These are phyloP conservation scores for Earliella scabrosa DNA, from an alignment of 1,284 basidiomycete species.

Conservation along the genomic window DNA sequence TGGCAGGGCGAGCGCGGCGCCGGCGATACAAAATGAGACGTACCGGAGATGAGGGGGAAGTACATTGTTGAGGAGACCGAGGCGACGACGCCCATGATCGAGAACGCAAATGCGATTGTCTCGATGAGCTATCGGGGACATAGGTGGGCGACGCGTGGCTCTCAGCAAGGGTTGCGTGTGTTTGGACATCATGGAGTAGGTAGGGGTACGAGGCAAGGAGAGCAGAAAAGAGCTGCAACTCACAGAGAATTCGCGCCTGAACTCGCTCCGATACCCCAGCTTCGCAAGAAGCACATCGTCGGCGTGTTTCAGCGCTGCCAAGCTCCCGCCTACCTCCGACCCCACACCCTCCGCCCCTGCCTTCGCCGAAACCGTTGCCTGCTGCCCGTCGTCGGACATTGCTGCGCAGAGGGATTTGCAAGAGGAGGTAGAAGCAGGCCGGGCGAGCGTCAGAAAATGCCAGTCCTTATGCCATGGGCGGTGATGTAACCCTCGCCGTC, in stretches of 20 bases:
- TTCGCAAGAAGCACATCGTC: conserved; percentile 63
- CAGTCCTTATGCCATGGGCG: neutral
- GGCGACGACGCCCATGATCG: conserved; percentile 77
- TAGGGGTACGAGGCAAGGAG: neutral
- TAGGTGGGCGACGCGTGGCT: too few relatives aligned
- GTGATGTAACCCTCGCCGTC: neutral
- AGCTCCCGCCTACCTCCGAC: neutral
- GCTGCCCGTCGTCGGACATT: conserved; percentile 6
- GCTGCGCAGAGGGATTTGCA: neutral
- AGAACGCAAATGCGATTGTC: conserved; percentile 71
- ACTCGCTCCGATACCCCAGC: conserved; percentile 77
- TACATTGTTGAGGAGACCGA: conserved; percentile 70
- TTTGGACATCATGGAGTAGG: neutral
- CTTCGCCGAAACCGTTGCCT: neutral
- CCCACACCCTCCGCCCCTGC: too few relatives aligned
- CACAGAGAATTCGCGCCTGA: conserved; percentile 78
- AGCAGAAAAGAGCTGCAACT: conserved; percentile 21
- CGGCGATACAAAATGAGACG: conserved; percentile 7
- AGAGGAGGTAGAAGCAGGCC: neutral
- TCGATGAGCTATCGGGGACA: conserved; percentile 53
- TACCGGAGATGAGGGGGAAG: conserved; percentile 66
- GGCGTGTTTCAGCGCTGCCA: conserved; percentile 40
- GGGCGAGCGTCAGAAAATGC: neutral
- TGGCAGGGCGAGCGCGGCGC: neutral
- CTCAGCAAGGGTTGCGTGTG: too few relatives aligned